phyloP scores from a whole-genome alignment of 257 asterid genomes.

The Fraxinus quadrangulata region DNA sequence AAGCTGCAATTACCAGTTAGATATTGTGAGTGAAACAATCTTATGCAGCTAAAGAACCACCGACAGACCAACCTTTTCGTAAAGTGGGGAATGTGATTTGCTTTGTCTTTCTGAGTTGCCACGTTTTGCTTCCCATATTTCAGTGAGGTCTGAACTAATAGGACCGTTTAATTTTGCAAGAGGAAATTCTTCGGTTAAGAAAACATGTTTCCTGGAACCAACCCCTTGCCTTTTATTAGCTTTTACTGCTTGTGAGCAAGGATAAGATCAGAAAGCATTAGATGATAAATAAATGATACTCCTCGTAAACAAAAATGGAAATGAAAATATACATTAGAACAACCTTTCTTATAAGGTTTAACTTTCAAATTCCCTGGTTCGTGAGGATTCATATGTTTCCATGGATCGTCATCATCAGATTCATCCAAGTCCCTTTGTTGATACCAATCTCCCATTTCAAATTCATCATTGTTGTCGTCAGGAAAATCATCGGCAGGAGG shows the following conservation, averaged over 20 bases:
- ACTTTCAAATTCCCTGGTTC: conserved; percentile 84
- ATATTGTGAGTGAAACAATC: conserved; percentile 21
- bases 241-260: conserved; percentile 59
- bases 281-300: conserved; percentile 15
- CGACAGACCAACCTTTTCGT: conserved; percentile 64
- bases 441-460: conserved; percentile 44
- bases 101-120: conserved; percentile 34
- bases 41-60: conserved; percentile 23
- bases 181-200: conserved; percentile 62
- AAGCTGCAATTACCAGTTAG: conserved; percentile 57
- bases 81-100: conserved; percentile 45
- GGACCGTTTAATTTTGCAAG: conserved; percentile 72
- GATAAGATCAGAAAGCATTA: conserved; percentile 26
- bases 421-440: conserved; percentile 48
- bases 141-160: conserved; percentile 51
- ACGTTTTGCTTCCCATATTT: conserved; percentile 67
- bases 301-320: conserved; percentile 22
- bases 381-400: conserved; percentile 95
- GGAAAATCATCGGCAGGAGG: conserved; percentile 45
- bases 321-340: background rate
- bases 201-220: conserved; percentile 41
- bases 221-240: conserved; percentile 39
- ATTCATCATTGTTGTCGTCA: conserved; percentile 38
- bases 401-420: conserved; percentile 74
- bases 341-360: conserved; percentile 74